phyloP scores from a whole-genome alignment of 371 early-diverging fungal genomes.

The Lichtheimia corymbifera region DNA sequence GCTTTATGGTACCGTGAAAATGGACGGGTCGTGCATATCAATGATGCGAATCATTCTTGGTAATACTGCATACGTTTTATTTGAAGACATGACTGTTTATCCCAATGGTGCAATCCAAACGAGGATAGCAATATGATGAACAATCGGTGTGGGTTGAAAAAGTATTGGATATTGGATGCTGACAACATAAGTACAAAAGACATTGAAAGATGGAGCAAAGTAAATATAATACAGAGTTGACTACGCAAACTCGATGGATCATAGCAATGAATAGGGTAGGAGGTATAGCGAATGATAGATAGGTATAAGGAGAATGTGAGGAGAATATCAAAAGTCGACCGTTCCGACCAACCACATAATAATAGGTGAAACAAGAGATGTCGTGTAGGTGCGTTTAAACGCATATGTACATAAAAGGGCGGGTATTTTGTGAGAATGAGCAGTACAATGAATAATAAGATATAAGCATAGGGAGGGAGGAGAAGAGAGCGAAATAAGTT shows the following conservation, averaged over 20 bases:
- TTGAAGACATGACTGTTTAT: too few species aligned
- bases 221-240: conserved; percentile 3
- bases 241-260: background rate
- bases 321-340: background rate
- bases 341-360: conserved; percentile 9
- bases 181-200: background rate
- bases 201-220: background rate
- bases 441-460: background rate
- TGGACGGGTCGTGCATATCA: too few species aligned
- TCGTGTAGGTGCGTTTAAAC: conserved; percentile 9
- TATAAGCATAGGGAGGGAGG: conserved; percentile 1
- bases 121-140: background rate
- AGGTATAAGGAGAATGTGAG: background rate
- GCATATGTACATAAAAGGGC: conserved; percentile 17
- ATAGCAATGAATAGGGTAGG: background rate
- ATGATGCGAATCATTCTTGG: too few species aligned
- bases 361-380: background rate
- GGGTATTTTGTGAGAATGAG: too few species aligned
- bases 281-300: background rate
- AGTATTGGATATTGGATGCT: too few species aligned
- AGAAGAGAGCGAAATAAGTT: conserved; percentile 5
- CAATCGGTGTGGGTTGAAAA: background rate
- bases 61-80: too few species aligned
- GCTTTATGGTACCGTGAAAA: too few species aligned
- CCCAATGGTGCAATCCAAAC: background rate